Percentiles rank a stretch among this genome's conserved stretches.
Conservation (phyloP, 148 eudicot genomes). For the Spergularia marina region DNA sequence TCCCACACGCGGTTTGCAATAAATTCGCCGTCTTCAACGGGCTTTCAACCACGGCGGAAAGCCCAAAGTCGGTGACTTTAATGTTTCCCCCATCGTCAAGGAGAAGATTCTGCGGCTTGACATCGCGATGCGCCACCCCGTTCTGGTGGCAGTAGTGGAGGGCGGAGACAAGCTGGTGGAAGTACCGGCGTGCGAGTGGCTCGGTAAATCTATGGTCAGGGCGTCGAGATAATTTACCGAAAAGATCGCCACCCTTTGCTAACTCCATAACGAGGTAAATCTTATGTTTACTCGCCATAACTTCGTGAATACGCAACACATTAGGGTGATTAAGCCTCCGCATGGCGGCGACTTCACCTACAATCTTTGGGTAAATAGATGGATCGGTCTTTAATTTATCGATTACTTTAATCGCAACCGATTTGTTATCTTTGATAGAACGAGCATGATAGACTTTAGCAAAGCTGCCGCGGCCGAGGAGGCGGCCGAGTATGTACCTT, state of each 20-base stretch:
- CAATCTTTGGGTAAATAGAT: constrained; percentile 47
- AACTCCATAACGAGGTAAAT: constrained; percentile 81
- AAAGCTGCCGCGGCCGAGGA: constrained; percentile 73
- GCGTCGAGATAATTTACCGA: constrained; percentile 41
- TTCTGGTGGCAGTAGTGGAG: constrained; percentile 61
- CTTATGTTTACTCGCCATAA: constrained; percentile 60
- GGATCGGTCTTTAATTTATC: constrained; percentile 50
- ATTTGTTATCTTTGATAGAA: constrained; percentile 16
- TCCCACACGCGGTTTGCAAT: constrained; percentile 75
- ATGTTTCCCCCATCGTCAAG: constrained; percentile 49
- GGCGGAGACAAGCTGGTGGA: constrained; percentile 61
- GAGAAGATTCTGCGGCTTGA: constrained; percentile 74
- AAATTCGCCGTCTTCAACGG: constrained; percentile 5
- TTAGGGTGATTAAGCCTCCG: constrained; percentile 70
- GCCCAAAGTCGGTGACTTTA: constrained; percentile 67
- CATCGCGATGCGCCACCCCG: constrained; percentile 73
- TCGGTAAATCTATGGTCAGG: constrained; percentile 54
- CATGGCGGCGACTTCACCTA: constrained; percentile 76
- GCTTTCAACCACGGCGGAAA: constrained; percentile 50
- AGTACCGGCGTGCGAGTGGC: constrained; percentile 45
- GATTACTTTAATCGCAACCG: constrained; percentile 63
- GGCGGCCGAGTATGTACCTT: constrained; percentile 42
- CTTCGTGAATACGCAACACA: constrained; percentile 64
- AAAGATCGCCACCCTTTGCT: constrained; percentile 70
- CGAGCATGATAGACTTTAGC: constrained; percentile 71